Base-by-base conservation (phyloP, 176 grass and related monocot species). In the Oryza brachyantha region DNA sequence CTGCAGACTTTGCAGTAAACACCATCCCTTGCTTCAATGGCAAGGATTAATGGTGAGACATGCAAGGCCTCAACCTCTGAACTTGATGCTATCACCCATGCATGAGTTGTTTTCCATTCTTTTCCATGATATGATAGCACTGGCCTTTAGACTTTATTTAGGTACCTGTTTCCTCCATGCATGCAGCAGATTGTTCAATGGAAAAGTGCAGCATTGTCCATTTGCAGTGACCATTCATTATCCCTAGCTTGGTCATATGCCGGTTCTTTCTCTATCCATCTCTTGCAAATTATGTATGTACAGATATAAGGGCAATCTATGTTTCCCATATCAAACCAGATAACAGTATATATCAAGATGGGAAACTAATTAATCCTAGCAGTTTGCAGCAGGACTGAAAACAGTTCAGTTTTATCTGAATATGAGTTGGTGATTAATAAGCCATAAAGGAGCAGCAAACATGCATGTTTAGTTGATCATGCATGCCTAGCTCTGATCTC, bases 121-220 rank as follows among this genome's bases (percentile, higher is more conserved):
- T 14, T 38, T 28, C 14, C 36, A 50, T 71, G 40, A 77, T 61
- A 57, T 57, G 52, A 24, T 57, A 19, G 38, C 29, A 21, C 12
- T 24, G 39, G 72, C 40, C 82, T 84, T 83, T 77, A 69, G 37
- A 7, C 66, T 84, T 78, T 78, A 52, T 5, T n/a, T n/a, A 52
- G 5, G 39, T 76, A 17, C 55, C 5, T 77, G 54, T 48, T 9
- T 50, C 21, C 3, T 35, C 54, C 72, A 40, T 74, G 69, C 40
- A 64, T 22, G 55, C 57, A 71, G 27, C 4, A 64, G 74, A 52
- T 64, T 52, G 74, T 29, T 69, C 40, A 28, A 61, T 63, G 42
- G 38, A 39, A 77, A 84, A 84, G 82, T 29, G 39, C 17, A 45
- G 72, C 25, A 19, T 43, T 46, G 38, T 80, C 77, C 35, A 59